These are phyloP conservation scores for Penicillium sp. DNA, from an alignment of 2,329 filamentous ascomycete species.

Conservation along the genomic window DNA sequence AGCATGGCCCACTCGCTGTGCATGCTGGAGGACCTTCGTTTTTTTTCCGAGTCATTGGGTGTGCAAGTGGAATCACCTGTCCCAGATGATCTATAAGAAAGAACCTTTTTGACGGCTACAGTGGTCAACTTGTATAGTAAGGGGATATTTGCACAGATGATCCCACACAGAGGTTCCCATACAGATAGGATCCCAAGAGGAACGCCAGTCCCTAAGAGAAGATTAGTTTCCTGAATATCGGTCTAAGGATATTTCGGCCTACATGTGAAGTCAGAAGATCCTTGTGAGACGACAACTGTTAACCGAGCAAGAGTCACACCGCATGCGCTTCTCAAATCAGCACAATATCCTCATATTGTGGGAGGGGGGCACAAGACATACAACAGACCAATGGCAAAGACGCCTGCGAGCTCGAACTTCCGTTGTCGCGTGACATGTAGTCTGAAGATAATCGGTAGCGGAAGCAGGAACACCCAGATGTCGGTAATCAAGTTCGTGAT, in stretches of 20 bases:
- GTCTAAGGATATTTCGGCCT: not conserved
- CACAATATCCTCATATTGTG: not conserved
- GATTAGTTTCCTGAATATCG: not conserved
- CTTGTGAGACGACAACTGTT: slow-evolving; percentile 3
- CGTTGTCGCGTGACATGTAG: slow-evolving; percentile 8
- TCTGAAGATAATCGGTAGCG: slow-evolving; percentile 11
- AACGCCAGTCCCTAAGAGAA: not conserved
- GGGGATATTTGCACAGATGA: slow-evolving; percentile 3
- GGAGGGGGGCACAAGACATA: not conserved
- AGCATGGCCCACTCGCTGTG: not conserved
- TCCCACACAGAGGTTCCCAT: slow-evolving; percentile 2
- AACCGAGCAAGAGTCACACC: slow-evolving; percentile 1
- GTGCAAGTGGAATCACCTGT: not conserved
- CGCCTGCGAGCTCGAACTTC: slow-evolving; percentile 13
- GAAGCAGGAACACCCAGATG: slow-evolving; percentile 16
- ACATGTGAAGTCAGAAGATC: slow-evolving; percentile 4
- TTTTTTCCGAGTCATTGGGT: not conserved
- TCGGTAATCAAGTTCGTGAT: slow-evolving; percentile 15
- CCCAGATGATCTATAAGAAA: not conserved
- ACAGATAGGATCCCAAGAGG: slow-evolving; percentile 3
- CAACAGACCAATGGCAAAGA: slow-evolving; percentile 12
- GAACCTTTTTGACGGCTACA: not conserved
- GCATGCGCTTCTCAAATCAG: not conserved
- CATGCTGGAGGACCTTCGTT: not conserved
- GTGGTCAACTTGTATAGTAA: slow-evolving; percentile 1